phyloP scores from a whole-genome alignment of 331 rosid species.

The Malus hybrid region DNA sequence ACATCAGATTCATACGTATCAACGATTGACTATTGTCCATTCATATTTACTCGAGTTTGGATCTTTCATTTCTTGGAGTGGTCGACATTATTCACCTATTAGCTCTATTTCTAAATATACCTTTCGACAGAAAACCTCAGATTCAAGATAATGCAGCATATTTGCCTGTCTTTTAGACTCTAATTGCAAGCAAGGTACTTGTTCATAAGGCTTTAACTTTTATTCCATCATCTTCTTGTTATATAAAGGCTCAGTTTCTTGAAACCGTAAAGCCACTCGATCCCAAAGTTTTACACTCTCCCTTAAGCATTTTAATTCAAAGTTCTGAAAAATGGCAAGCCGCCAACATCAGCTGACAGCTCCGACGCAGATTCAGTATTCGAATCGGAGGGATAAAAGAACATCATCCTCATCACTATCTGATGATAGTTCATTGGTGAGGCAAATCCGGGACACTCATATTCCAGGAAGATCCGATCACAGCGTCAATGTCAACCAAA shows the following conservation, averaged over 20 bases:
- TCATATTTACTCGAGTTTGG: too few species aligned
- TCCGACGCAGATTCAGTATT: conserved; percentile 11
- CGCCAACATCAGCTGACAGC: neutral
- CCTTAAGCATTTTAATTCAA: conserved; percentile 3
- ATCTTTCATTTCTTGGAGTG: neutral
- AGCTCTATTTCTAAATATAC: neutral
- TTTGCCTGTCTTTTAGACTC: conserved; percentile 38
- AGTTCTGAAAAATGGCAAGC: conserved; percentile 28
- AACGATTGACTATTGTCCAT: too few species aligned
- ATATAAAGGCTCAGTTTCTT: conserved; percentile 24
- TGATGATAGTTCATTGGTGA: conserved; percentile 67
- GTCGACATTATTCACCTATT: neutral
- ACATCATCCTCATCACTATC: conserved; percentile 39
- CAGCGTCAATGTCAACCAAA: conserved; percentile 57
- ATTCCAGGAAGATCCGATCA: conserved; percentile 36
- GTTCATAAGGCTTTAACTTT: conserved; percentile 49
- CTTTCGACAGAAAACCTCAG: conserved; percentile 8
- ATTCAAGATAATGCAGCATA: conserved; percentile 1
- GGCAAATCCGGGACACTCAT: conserved; percentile 74
- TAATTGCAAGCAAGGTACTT: conserved; percentile 77
- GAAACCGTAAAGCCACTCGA: conserved; percentile 1
- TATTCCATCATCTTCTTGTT: conserved; percentile 29
- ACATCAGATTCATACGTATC: too few species aligned
- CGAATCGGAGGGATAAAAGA: conserved; percentile 28
- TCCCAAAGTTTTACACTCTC: neutral